Base-by-base conservation (phyloP, 352 stramenopile species). In the Globisporangium megalacanthum region DNA sequence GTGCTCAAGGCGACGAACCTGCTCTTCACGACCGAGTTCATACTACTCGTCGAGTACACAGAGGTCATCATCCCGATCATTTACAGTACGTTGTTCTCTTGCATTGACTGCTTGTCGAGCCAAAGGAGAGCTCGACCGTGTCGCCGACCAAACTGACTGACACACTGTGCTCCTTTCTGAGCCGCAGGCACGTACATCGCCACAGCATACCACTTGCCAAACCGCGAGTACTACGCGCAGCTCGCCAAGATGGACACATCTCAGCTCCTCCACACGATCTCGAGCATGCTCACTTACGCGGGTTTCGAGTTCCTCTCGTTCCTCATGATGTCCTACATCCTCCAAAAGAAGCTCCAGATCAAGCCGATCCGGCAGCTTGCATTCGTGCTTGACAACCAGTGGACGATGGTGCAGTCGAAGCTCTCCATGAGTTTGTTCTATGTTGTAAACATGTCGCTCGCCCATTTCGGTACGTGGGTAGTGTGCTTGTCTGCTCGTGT, bases 261-360 rank as follows among this genome's bases (percentile, higher is more conserved):
- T 22, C 7, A 69, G 15, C 36, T 83, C 1, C 25, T 53, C 0
- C 33, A 62, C 14, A 74, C 60, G 1, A 39, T 80, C 15, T 33
- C 49, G 13, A 75, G 70, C 49, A 55, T 83, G 9, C 37, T 79
- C 8, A 54, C 76, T 10, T 79, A 81, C 56, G 64, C 60, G 15
- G 50, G 45, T 5, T 52, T 81, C 3, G 66, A 79, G 49, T 44
- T 79, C n/a, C 19, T 69, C 1, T 76, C 72, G n/a, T 65, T 72
- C 15, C 14, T 76, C 35, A 17, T 67, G 10, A 50, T 79, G 3
- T 20, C 66, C 35, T 37, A 60, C 29, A 58, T 65, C 6, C 20
- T 81, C 6, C 46, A 57, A 36, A 56, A 36, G 45, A 66, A 70
- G 48, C 49, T 81, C 25, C 47, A 54, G 2, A 41, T 78, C 5